Base-by-base conservation (phyloP, 495 filamentous ascomycete species). In the Penicillium fimorum region DNA sequence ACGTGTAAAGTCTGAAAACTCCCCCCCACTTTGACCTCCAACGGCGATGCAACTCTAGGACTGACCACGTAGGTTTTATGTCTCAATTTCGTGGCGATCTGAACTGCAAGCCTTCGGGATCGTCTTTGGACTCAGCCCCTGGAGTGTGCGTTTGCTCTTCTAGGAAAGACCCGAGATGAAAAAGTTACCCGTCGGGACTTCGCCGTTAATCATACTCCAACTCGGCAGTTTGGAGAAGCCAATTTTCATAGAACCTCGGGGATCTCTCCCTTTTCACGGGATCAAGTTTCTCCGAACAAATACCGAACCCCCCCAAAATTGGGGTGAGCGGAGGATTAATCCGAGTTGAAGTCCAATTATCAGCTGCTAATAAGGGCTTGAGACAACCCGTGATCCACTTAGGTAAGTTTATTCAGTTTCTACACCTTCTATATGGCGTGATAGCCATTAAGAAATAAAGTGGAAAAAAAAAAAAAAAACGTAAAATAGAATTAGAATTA, bases 51-150 rank as follows among this genome's bases (percentile, higher is more conserved):
- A 59, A 61, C 52, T 66, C 60, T 56, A 40, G 58, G 65, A 29
- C 20, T 47, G 60, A 66, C 63, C 63, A 66, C 63, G 63, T 66
- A 66, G 53, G 18, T 35, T 71, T 49, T 35, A 35, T 70, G 65
- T 71, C 65, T 71, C 64, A 70, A 66, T 41, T 60, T 56, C 56
- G 6, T 60, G 70, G 63, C 72, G 67, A 73, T 73, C 72, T 17
- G 70, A 75, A 72, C 70, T 69, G 70, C 72, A 73, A 60, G 59
- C 65, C 64, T 47, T 59, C 44, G 51, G 60, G 66, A 68, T 68
- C 66, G 59, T 55, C 64, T 50, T 61, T 35, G 48, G 53, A 32
- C 53, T 48, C 53, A 62, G 54, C 56, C 59, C 56, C 63, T 46
- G 25, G 33, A 32, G 27, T 25, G 57, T 48, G 59, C 59, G 46